Percentiles rank a stretch among this genome's conserved stretches.
These are phyloP conservation scores for Leptomonas seymouri DNA, from an alignment of 208 protist genomes.

Conservation along the genomic window DNA sequence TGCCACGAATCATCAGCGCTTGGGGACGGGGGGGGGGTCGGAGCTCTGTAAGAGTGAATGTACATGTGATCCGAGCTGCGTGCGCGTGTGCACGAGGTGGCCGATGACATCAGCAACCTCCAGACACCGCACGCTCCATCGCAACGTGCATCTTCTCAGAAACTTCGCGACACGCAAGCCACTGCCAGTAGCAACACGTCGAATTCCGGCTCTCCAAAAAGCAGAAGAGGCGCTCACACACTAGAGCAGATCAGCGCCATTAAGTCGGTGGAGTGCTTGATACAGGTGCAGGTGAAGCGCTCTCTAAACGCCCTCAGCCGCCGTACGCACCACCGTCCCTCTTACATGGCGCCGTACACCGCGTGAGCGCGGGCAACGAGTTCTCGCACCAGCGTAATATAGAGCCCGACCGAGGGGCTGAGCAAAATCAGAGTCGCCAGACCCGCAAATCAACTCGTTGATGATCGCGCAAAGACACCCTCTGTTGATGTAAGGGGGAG, in stretches of 20 bases:
- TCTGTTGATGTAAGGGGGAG: neutral
- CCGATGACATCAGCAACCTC: slow-evolving; percentile 8
- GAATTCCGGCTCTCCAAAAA: neutral
- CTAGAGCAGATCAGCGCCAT: neutral
- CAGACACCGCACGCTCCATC: slow-evolving; percentile 13
- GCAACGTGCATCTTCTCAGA: slow-evolving; percentile 1
- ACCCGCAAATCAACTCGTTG: slow-evolving; percentile 12
- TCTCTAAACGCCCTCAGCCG: neutral
- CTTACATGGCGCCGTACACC: slow-evolving; percentile 20
- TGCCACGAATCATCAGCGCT: neutral
- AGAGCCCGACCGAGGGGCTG: neutral
- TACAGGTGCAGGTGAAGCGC: neutral
- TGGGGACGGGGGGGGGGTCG: too few species aligned
- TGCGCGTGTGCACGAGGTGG: slow-evolving; percentile 10
- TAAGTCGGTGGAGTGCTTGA: neutral
- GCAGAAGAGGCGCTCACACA: slow-evolving; percentile 3
- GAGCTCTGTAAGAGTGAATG: slow-evolving; percentile 20
- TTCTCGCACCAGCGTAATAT: slow-evolving; percentile 7
- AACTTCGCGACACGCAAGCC: slow-evolving; percentile 1
- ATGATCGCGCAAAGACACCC: neutral
- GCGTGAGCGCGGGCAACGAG: slow-evolving; percentile 7
- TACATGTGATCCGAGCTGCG: slow-evolving; percentile 17
- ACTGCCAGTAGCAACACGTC: neutral
- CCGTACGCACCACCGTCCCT: slow-evolving; percentile 7
- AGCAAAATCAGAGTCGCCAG: slow-evolving; percentile 4